Evolutionary conservation across 164 flowering plant genomes (phyloP).

Genomic region (Platanus orientalis): DNA sequence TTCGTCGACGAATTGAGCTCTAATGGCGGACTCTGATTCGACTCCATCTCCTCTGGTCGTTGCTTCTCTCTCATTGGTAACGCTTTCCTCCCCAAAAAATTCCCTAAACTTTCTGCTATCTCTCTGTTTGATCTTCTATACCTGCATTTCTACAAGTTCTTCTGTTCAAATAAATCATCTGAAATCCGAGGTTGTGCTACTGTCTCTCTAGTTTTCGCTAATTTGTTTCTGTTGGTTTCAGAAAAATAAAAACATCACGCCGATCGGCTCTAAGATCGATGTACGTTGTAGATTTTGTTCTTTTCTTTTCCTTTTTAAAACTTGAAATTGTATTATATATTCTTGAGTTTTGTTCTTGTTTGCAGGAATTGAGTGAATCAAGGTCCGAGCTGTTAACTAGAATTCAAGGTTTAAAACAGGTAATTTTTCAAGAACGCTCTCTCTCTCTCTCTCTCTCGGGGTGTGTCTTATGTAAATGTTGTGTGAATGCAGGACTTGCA

Average conservation of each 20-base stretch:
- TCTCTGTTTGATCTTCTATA: background rate
- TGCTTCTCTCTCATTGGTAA: constrained; percentile 25
- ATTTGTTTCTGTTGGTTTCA: constrained; percentile 20
- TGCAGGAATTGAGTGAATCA: constrained; percentile 74
- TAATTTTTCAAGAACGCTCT: constrained; percentile 14
- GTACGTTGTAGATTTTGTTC: constrained; percentile 22
- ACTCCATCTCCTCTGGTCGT: constrained; percentile 24
- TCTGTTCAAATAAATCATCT: background rate
- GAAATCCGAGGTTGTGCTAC: background rate
- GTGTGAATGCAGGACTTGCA: constrained; percentile 55
- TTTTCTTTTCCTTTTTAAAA: background rate
- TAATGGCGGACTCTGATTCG: constrained; percentile 38
- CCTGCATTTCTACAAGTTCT: background rate
- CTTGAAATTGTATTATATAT: background rate
- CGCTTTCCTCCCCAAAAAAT: background rate
- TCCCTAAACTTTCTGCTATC: background rate
- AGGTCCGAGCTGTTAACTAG: constrained; percentile 64
- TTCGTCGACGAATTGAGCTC: constrained; percentile 1
- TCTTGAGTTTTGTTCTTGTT: background rate
- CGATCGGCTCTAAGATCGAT: constrained; percentile 48
- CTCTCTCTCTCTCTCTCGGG: background rate
- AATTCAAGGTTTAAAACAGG: constrained; percentile 81
- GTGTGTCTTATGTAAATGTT: background rate
- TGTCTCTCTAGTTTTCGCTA: background rate
- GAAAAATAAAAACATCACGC: constrained; percentile 58